Evolutionary conservation across 1,284 basidiomycete genomes (phyloP).

Genomic region (Erythrobasidium hasegawianum): DNA sequence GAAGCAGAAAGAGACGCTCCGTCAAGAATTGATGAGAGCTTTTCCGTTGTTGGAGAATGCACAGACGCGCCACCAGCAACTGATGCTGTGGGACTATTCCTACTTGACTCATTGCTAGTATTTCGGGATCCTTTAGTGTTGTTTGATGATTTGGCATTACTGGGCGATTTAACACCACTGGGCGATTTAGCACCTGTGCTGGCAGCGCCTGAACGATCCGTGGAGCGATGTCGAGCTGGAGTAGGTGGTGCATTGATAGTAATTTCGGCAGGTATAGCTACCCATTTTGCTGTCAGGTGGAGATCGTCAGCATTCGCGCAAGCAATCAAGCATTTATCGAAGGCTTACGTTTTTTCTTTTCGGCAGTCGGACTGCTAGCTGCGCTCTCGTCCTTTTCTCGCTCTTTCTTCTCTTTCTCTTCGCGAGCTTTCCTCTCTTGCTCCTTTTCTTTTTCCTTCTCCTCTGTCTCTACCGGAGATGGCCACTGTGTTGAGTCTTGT

Average conservation of each 20-base stretch:
- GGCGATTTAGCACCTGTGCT: neutral
- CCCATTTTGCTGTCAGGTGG: neutral
- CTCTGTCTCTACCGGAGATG: neutral
- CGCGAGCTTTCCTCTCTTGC: neutral
- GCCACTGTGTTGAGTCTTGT: neutral
- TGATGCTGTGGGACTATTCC: slow-evolving; percentile 2
- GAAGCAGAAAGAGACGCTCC: neutral
- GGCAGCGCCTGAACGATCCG: neutral
- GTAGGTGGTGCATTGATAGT: neutral
- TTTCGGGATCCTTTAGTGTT: neutral
- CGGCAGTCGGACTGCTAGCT: neutral
- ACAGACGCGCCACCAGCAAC: neutral
- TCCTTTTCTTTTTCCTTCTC: neutral
- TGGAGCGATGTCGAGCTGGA: neutral
- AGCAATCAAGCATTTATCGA: neutral
- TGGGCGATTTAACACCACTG: neutral
- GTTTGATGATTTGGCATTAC: neutral
- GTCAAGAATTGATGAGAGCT: neutral
- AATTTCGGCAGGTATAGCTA: neutral
- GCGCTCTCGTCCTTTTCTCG: neutral
- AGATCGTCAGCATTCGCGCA: neutral
- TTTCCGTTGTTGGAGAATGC: neutral
- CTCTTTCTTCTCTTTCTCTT: neutral
- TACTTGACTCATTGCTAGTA: slow-evolving; percentile 10
- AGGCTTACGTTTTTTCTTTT: neutral